Percentiles rank a stretch among this genome's conserved stretches.
These are phyloP conservation scores for Onygenales sp. DNA, from an alignment of 2,329 filamentous ascomycete genomes.

Conservation along the genomic window DNA sequence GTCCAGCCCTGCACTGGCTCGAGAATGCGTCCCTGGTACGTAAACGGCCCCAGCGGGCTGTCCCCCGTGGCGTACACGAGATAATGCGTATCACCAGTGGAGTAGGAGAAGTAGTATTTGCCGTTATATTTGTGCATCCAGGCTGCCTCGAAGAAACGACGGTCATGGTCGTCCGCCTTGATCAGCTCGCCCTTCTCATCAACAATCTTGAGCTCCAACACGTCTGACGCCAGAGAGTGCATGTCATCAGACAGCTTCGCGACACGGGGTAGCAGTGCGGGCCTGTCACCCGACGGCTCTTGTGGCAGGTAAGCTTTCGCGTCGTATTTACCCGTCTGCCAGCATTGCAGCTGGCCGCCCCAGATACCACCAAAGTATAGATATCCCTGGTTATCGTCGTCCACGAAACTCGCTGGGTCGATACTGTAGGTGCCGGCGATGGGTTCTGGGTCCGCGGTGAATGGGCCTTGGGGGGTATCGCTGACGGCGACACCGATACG, in stretches of 20 bases:
- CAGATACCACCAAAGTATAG: conserved; percentile 72
- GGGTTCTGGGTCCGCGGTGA: conserved; percentile 52
- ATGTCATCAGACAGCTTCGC: conserved; percentile 57
- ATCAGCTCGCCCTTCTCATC: conserved; percentile 54
- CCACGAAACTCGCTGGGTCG: conserved; percentile 67
- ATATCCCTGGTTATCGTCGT: conserved; percentile 55
- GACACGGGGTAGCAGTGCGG: conserved; percentile 57
- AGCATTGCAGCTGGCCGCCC: conserved; percentile 74
- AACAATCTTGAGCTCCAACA: conserved; percentile 55
- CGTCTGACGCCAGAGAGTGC: conserved; percentile 47
- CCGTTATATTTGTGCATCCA: conserved; percentile 67
- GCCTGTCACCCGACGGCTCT: conserved; percentile 47
- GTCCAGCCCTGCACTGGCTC: conserved; percentile 75
- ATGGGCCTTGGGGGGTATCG: conserved; percentile 59
- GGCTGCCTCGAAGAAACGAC: conserved; percentile 70
- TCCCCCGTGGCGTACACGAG: conserved; percentile 59
- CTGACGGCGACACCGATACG: conserved; percentile 63
- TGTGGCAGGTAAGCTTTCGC: conserved; percentile 44
- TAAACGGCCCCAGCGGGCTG: conserved; percentile 61
- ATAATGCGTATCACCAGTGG: conserved; percentile 68
- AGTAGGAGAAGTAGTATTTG: conserved; percentile 68
- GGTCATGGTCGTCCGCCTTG: conserved; percentile 58
- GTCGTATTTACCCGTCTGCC: conserved; percentile 53
- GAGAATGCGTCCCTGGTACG: conserved; percentile 59
- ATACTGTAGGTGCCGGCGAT: conserved; percentile 66